phyloP scores from a whole-genome alignment of 2,329 filamentous ascomycete genomes.

The Trichoderma koningiopsis region DNA sequence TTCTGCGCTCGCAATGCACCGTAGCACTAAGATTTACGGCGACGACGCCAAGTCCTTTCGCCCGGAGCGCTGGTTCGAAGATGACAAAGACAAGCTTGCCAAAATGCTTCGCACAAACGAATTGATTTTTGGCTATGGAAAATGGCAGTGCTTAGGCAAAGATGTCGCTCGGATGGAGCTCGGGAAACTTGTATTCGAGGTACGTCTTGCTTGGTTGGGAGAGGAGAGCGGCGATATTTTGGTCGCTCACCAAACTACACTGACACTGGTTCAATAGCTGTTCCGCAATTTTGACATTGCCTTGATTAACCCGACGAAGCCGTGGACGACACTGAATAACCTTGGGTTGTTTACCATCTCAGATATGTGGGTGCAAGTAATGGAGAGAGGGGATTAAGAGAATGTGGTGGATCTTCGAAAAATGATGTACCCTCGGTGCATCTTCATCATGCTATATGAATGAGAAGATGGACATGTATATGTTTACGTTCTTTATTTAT shows the following conservation, averaged over 20 bases:
- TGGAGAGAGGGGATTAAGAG: conserved; percentile 23
- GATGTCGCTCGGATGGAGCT: conserved; percentile 43
- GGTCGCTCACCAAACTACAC: not conserved
- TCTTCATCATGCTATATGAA: not conserved
- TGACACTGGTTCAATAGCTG: conserved; percentile 32
- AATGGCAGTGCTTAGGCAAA: conserved; percentile 44
- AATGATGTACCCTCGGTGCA: not conserved
- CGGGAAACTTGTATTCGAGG: conserved; percentile 46
- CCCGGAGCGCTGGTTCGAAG: conserved; percentile 45
- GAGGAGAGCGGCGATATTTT: not conserved
- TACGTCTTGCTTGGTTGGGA: conserved; percentile 30
- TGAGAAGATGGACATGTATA: not conserved
- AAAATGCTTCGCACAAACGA: conserved; percentile 41
- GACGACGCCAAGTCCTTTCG: conserved; percentile 38
- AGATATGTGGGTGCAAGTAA: conserved; percentile 40
- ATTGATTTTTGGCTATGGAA: conserved; percentile 43
- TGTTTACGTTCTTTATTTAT: not conserved
- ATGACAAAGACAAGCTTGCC: conserved; percentile 33
- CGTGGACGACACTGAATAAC: conserved; percentile 34
- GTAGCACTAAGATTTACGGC: conserved; percentile 39
- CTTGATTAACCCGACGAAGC: conserved; percentile 31
- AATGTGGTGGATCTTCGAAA: not conserved
- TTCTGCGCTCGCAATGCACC: conserved; percentile 38
- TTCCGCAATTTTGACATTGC: conserved; percentile 38
- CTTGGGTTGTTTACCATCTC: conserved; percentile 37